A percentile compares a stretch with the other conserved stretches of the same genome.
phyloP scores from a whole-genome alignment of 306 rosid species.

The Quercus alba region DNA sequence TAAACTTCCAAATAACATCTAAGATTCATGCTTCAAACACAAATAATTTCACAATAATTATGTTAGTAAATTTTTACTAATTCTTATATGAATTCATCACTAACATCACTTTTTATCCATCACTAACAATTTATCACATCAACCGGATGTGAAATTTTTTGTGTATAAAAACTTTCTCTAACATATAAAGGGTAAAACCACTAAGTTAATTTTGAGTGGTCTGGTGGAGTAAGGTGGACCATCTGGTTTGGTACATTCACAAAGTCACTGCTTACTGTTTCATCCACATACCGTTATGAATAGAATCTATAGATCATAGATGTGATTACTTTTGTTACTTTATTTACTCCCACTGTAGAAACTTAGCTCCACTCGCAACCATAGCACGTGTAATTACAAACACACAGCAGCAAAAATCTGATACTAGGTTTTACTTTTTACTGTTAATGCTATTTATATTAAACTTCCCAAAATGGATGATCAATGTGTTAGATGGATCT shows the following conservation, averaged over 20 bases:
- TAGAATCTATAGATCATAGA: not conserved
- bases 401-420: not conserved
- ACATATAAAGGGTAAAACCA: too few relatives aligned
- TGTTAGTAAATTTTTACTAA: too few relatives aligned
- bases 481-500: not conserved
- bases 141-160: accelerated
- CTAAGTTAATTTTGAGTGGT: not conserved
- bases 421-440: too few relatives aligned
- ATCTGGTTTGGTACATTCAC: not conserved
- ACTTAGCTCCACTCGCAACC: not conserved
- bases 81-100: accelerated
- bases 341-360: not conserved
- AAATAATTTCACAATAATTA: too few relatives aligned
- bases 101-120: too few relatives aligned
- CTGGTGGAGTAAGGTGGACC: not conserved
- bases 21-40: too few relatives aligned
- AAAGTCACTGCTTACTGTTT: not conserved
- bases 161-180: too few relatives aligned
- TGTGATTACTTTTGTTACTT: not conserved
- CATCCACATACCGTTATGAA: not conserved
- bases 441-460: not conserved
- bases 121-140: too few relatives aligned
- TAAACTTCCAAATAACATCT: not conserved
- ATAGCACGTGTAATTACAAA: not conserved
- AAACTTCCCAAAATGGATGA: not conserved